A percentile compares a stretch with the other conserved stretches of the same genome.
Conservation (phyloP, 139 green algal genomes). For the Coelastrella sp. region DNA sequence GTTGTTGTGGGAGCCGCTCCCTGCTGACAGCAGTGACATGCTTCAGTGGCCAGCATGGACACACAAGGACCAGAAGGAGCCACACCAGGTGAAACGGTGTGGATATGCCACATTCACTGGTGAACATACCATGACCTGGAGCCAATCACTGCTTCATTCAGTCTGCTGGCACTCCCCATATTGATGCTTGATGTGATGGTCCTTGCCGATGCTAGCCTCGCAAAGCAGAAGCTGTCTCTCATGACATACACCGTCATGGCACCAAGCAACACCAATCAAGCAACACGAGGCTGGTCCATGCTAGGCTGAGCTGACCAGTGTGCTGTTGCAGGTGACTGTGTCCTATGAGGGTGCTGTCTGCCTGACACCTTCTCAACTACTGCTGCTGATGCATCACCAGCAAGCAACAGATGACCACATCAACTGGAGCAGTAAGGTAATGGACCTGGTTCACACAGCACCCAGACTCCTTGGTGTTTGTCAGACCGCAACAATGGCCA, state of each 20-base stretch:
- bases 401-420: neutral
- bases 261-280: neutral
- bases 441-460: neutral
- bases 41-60: slow-evolving; percentile 28
- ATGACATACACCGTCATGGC: neutral
- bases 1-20: slow-evolving; percentile 29
- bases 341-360: neutral
- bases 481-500: neutral
- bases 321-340: slow-evolving; percentile 18
- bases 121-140: neutral
- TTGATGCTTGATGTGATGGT: neutral
- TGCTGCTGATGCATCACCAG: slow-evolving; percentile 33
- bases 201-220: neutral
- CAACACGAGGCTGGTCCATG: neutral
- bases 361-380: neutral
- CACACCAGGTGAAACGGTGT: neutral
- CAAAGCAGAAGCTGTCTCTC: neutral
- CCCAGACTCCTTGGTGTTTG: neutral
- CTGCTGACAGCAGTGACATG: neutral
- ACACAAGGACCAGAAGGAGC: slow-evolving; percentile 19
- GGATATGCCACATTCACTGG: neutral
- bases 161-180: neutral
- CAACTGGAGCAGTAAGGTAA: slow-evolving; percentile 50
- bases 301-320: neutral
- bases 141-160: neutral